Evolutionary conservation across 2,329 filamentous ascomycete species (phyloP), one percentile per base, ranked within the genome.

Genomic region (Aureobasidium vineae): DNA sequence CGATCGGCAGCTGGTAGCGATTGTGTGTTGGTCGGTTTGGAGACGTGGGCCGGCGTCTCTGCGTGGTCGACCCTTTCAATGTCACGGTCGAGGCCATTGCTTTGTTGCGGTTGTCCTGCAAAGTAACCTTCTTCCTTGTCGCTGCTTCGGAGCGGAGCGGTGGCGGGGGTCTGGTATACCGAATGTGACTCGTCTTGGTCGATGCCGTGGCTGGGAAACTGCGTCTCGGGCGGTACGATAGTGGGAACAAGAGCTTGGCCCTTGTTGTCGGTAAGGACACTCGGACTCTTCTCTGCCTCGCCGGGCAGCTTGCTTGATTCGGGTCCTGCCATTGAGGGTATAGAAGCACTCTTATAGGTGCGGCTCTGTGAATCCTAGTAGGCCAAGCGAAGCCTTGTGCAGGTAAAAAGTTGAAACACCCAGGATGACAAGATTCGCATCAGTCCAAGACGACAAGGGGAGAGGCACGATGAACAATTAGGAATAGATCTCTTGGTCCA

Each of bases 171-270:
- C 5, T 56, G 41, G 40, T 56, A 52, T 16, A 40, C 52, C 10
- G 63, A 56, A 5, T 16, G 38, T 8, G 50, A 41, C 6, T 50
- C 41, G 15, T 31, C 31, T 21, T 31, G 40, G 7, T 65, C 41
- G n/a, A 38, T 57, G 40, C 31, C 40, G n/a, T 52, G 43, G 33
- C 5, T 43, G 5, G 52, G 59, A 41, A 67, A 67, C 8, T 50
- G 36, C n/a, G 66, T 67, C 40, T 36, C 31, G 10, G 66, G 66
- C 2, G 66, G 66, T 31, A 67, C 59, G n/a, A 50, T 28, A 16
- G 59, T 41, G 10, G 66, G 66, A 23, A 67, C 7, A 6, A 67
- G 26, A 19, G 57, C 21, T 16, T 36, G 31, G 6, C 65, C 65
- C 19, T 23, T 23, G 4, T 41, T 40, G 49, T 67, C 65, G 15